A percentile compares a stretch with the other conserved stretches of the same genome.
Evolutionary conservation across 2,329 filamentous ascomycete genomes (phyloP).

Genomic region (Triangularia verruculosa): DNA sequence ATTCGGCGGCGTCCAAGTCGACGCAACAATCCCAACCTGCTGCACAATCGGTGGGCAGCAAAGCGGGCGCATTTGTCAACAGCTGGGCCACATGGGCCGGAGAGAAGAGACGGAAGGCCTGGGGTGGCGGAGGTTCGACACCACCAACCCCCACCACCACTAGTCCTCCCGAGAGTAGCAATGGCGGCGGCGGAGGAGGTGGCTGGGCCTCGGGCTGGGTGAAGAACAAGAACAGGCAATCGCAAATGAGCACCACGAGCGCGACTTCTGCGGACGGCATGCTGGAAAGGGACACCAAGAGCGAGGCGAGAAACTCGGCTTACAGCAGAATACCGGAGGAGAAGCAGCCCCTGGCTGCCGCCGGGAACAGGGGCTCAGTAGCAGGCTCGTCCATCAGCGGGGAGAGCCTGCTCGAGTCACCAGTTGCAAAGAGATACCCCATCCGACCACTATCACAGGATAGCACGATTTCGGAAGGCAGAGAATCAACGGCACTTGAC

Average conservation of each 20-base stretch:
- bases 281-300: conserved; percentile 7
- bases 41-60: conserved; percentile 49
- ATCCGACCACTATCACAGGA: background rate
- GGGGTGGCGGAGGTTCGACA: conserved; percentile 32
- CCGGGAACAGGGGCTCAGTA: conserved; percentile 1
- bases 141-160: background rate
- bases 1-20: background rate
- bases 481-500: background rate
- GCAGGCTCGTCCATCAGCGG: background rate
- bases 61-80: conserved; percentile 62
- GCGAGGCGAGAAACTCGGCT: background rate
- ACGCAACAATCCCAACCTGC: conserved; percentile 36
- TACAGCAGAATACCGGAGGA: background rate
- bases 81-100: conserved; percentile 70
- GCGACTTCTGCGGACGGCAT: background rate
- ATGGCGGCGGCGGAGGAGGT: conserved; percentile 14
- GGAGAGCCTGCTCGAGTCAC: background rate
- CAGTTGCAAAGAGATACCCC: background rate
- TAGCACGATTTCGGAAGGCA: background rate
- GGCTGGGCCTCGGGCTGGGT: conserved; percentile 36
- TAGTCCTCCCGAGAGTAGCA: conserved; percentile 20
- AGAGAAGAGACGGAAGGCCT: conserved; percentile 63
- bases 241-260: conserved; percentile 10
- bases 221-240: conserved; percentile 28
- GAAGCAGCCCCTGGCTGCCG: background rate